phyloP scores from a whole-genome alignment of 805 yeast genomes.

The Candida corydali region DNA sequence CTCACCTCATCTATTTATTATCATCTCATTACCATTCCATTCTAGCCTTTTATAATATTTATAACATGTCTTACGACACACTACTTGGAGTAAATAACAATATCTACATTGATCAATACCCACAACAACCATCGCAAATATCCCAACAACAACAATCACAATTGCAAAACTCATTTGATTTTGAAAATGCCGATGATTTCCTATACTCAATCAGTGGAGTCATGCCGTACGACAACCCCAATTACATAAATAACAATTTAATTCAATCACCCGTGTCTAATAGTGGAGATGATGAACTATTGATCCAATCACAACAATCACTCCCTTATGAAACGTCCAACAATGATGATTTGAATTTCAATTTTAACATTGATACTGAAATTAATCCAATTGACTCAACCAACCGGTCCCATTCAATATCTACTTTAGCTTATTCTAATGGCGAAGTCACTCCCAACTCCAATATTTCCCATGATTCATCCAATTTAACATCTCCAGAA shows the following conservation, averaged over 20 bases:
- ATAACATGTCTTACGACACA: constrained; percentile 4
- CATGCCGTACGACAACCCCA: constrained; percentile 8
- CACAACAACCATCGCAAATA: constrained; percentile 1
- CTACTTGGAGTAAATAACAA: neutral
- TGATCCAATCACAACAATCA: constrained; percentile 2
- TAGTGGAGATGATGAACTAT: constrained; percentile 7
- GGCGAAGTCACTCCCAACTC: constrained; percentile 7
- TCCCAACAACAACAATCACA: neutral
- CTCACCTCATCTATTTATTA: too few species aligned
- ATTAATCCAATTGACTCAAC: neutral
- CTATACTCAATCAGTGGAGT: constrained; percentile 25
- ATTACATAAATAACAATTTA: constrained; percentile 5
- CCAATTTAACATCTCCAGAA: constrained; percentile 17
- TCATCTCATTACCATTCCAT: too few species aligned
- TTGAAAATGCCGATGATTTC: constrained; percentile 28
- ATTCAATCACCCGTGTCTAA: constrained; percentile 8
- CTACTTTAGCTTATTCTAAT: constrained; percentile 4
- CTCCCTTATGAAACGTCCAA: neutral
- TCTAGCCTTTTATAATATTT: too few species aligned
- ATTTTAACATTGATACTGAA: neutral
- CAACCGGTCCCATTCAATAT: constrained; percentile 8
- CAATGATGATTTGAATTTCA: neutral
- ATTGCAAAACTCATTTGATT: constrained; percentile 13
- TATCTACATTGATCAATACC: neutral
- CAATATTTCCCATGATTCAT: constrained; percentile 9